Evolutionary conservation across 2,329 filamentous ascomycete genomes (phyloP).

Genomic region (Chalara sp.): DNA sequence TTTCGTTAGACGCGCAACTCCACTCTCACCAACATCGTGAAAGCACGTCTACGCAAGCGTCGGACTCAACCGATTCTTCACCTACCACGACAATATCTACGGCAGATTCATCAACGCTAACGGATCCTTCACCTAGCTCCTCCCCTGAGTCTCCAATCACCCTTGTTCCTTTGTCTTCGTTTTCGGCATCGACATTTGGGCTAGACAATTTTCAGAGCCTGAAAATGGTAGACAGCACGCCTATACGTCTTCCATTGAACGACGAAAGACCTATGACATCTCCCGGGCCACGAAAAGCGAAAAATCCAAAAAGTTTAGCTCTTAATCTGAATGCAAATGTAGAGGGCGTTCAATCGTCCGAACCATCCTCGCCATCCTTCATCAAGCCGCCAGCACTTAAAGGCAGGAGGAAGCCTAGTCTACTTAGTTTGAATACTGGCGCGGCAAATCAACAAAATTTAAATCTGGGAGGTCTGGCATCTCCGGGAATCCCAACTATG

Average conservation of each 20-base stretch:
- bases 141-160: conserved; percentile 86
- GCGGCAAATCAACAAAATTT: conserved; percentile 41
- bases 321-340: conserved; percentile 57
- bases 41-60: conserved; percentile 66
- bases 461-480: conserved; percentile 47
- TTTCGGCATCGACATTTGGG: conserved; percentile 52
- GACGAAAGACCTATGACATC: conserved; percentile 56
- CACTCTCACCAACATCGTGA: conserved; percentile 60
- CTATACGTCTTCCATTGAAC: conserved; percentile 33
- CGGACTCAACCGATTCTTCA: conserved; percentile 86
- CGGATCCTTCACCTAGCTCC: conserved; percentile 84
- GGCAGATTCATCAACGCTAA: conserved; percentile 82
- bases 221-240: conserved; percentile 29
- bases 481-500: conserved; percentile 50
- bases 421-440: conserved; percentile 70
- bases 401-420: conserved; percentile 63
- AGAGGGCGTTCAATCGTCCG: conserved; percentile 39
- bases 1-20: conserved; percentile 16
- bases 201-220: conserved; percentile 29
- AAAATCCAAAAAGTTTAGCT: conserved; percentile 78
- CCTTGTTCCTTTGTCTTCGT: conserved; percentile 63
- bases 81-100: conserved; percentile 92
- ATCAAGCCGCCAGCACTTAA: conserved; percentile 71
- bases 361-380: conserved; percentile 64
- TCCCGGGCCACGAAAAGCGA: conserved; percentile 62